Evolutionary conservation across 352 stramenopile species (phyloP).

Genomic region (Plasmopara viticola): DNA sequence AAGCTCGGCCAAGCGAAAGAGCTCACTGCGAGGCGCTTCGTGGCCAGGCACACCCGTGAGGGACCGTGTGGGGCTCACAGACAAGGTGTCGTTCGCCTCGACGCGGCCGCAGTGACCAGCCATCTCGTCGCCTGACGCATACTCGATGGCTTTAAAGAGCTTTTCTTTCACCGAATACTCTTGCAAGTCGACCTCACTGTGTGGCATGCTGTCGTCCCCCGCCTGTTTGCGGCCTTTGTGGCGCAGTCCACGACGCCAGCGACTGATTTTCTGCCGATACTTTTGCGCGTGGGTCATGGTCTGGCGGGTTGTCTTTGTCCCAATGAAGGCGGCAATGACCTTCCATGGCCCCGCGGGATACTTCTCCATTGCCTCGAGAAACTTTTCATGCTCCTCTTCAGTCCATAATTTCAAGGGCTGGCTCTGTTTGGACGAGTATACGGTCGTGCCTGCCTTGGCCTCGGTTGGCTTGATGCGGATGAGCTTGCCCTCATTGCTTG

Average conservation of each 20-base stretch:
- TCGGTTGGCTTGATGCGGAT: conserved; percentile 83
- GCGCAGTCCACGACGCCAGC: conserved; percentile 66
- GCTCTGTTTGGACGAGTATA: conserved; percentile 80
- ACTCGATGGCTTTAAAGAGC: conserved; percentile 58
- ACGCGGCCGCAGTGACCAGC: conserved; percentile 18
- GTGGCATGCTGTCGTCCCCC: conserved; percentile 28
- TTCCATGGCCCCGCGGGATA: conserved; percentile 80
- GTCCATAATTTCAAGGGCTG: conserved; percentile 85
- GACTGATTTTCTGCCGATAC: conserved; percentile 81
- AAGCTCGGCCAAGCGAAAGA: conserved; percentile 71
- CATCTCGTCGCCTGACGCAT: conserved; percentile 53
- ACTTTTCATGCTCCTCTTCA: conserved; percentile 81
- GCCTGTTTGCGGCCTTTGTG: conserved; percentile 76
- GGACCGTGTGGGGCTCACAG: conserved; percentile 30
- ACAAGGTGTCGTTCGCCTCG: conserved; percentile 4
- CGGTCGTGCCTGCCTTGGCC: conserved; percentile 75
- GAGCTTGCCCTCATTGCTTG: conserved; percentile 65
- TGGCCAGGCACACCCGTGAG: conserved; percentile 23
- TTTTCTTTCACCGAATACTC: conserved; percentile 53
- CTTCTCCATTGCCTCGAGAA: conserved; percentile 81
- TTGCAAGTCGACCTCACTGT: conserved; percentile 29
- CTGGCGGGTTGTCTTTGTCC: conserved; percentile 88
- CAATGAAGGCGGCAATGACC: conserved; percentile 74
- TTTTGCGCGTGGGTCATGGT: conserved; percentile 88
- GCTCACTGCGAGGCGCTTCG: conserved; percentile 38